Percentiles rank a stretch among this genome's conserved stretches.
Conservation (phyloP, 441 rosid species). For the Euphorbia celastroides region DNA sequence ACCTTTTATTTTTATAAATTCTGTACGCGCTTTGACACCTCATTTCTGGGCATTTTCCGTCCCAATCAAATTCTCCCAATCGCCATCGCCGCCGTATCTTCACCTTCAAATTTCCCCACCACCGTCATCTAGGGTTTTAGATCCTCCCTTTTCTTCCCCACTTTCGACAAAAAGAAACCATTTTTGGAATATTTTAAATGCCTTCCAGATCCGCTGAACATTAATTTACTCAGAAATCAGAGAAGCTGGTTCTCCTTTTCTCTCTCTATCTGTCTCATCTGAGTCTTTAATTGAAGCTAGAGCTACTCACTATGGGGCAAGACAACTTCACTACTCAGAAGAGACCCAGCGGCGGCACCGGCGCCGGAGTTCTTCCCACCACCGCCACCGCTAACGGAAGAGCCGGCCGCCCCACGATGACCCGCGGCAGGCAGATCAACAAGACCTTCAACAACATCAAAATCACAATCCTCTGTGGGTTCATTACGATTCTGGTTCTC, state of each 20-base stretch:
- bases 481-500: conserved; percentile 87
- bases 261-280: background rate
- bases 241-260: conserved; percentile 9
- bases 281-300: background rate
- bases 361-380: conserved; percentile 36
- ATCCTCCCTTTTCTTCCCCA: background rate
- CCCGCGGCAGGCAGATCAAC: conserved; percentile 85
- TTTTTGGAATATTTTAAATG: conserved; percentile 10
- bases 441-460: conserved; percentile 95
- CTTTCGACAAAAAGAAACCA: background rate
- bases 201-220: conserved; percentile 7
- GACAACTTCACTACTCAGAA: conserved; percentile 56
- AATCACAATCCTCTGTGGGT: conserved; percentile 92
- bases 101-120: background rate
- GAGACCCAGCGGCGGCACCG: conserved; percentile 37
- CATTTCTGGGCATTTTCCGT: background rate
- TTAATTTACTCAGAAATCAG: conserved; percentile 6
- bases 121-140: background rate
- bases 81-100: background rate
- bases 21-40: background rate
- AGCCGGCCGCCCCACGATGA: conserved; percentile 21
- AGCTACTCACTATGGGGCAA: conserved; percentile 42
- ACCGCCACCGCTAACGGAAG: conserved; percentile 36
- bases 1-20: background rate
- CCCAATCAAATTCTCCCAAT: conserved; percentile 6